These are phyloP conservation scores for Halophytophthora batemanensis DNA, from an alignment of 352 stramenopile species.

Conservation along the genomic window DNA sequence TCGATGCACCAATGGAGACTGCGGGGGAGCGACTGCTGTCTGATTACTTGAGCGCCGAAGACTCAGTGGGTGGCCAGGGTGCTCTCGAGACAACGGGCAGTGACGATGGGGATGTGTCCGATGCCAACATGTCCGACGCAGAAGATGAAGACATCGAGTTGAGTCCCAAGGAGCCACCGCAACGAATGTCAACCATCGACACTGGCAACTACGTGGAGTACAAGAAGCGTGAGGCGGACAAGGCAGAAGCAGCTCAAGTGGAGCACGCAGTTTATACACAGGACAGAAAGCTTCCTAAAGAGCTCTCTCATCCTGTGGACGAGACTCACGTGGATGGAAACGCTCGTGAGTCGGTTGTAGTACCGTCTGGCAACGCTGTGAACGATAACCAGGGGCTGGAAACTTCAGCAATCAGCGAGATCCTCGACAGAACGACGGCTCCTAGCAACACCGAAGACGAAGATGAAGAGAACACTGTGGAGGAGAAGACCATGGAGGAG, in stretches of 20 bases:
- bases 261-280: constrained; percentile 8
- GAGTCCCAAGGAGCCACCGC: constrained; percentile 8
- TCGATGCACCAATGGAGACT: too few species aligned
- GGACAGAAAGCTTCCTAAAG: not conserved
- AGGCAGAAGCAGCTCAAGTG: constrained; percentile 19
- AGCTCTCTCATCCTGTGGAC: not conserved
- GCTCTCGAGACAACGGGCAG: constrained; percentile 7
- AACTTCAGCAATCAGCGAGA: constrained; percentile 14
- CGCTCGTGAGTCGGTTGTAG: not conserved
- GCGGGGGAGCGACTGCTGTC: not conserved
- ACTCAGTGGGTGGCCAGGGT: constrained; percentile 1
- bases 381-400: not conserved
- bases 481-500: too few species aligned
- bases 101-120: constrained; percentile 12
- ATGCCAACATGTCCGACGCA: constrained; percentile 16
- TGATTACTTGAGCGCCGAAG: not conserved
- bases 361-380: constrained; percentile 1
- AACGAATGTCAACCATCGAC: constrained; percentile 44
- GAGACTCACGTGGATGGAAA: not conserved
- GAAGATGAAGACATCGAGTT: constrained; percentile 15
- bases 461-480: too few species aligned
- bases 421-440: constrained; percentile 16
- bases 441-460: constrained; percentile 24
- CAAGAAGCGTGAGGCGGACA: constrained; percentile 23
- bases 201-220: constrained; percentile 47